Evolutionary conservation across 768 basidiomycete genomes (phyloP), one percentile per base, ranked within the genome.

Genomic region (Tubosaeta sp.): DNA sequence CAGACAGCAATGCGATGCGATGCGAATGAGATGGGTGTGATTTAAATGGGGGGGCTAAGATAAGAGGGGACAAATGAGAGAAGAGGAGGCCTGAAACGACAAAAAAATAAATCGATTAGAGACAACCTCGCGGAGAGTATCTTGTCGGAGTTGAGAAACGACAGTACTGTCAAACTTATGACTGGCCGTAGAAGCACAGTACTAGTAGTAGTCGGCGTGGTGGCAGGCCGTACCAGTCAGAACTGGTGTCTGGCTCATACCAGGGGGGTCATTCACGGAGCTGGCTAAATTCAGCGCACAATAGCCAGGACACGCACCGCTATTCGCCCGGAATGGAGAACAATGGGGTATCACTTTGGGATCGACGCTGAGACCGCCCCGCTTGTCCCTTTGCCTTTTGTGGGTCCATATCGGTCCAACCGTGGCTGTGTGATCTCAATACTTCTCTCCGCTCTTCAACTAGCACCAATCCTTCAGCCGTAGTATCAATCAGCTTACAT

Each of bases 401-500:
- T 68, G 62, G 72, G 66, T 68, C 74, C 63, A 67, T 71, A 68
- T 75, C 55, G 69, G 62, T 76, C 72, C 71, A 56, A 47, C 51
- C 38, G 74, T 75, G 74, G 74, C 73, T 69, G 72, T 67, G 65
- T 56, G 37, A 48, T 44, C 43, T 41, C 43, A 25, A 26, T 10
- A 25, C 17, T 19, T 17, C 17, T 17, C 7, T 11, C 38, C n/a
- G 37, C 6, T 17, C n/a, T n/a, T 22, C 22, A 22, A 22, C 22
- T 22, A 22, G 22, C 22, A 22, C 22, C 22, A 22, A 22, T 22
- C 22, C 22, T 22, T 22, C 22, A 22, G 22, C 22, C 22, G 22
- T 22, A 22, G 22, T 22, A 22, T 3, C 3, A 22, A n/a, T n/a
- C n/a, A n/a, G n/a, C n/a, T n/a, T 5, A 10, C 34, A 8, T 22